Conservation (phyloP, 208 protist species). For the Leishmania braziliensis region DNA sequence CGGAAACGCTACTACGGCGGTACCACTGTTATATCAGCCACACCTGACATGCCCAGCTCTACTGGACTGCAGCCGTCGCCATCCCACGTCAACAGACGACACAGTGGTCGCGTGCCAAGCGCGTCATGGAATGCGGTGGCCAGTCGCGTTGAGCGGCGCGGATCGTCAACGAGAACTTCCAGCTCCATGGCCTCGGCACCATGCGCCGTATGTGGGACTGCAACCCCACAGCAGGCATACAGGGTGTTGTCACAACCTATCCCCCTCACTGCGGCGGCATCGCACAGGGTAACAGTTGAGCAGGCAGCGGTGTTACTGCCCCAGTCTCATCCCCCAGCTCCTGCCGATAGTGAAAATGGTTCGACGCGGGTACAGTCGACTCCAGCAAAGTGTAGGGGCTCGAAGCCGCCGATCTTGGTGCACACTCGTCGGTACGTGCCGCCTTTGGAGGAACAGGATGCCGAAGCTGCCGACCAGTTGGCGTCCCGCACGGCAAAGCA, state of each 20-base stretch:
- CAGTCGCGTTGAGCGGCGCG: slow-evolving; percentile 3
- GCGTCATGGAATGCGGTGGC: slow-evolving; percentile 24
- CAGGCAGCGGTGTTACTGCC: slow-evolving; percentile 1
- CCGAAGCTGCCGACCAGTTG: neutral
- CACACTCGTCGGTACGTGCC: slow-evolving; percentile 39
- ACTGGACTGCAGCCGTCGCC: neutral
- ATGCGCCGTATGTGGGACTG: neutral
- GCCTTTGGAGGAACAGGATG: slow-evolving; percentile 10
- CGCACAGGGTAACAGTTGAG: neutral
- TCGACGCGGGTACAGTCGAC: slow-evolving; percentile 19
- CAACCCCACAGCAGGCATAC: slow-evolving; percentile 1
- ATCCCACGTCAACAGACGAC: neutral
- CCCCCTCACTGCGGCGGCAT: neutral
- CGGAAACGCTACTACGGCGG: slow-evolving; percentile 25
- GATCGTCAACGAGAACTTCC: slow-evolving; percentile 4
- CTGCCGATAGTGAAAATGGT: neutral
- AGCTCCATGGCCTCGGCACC: neutral
- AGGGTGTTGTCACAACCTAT: neutral
- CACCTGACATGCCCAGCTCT: neutral
- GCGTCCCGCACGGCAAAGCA: neutral
- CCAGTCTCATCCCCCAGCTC: neutral
- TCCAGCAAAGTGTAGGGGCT: slow-evolving; percentile 22
- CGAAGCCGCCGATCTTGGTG: slow-evolving; percentile 29
- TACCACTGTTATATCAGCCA: slow-evolving; percentile 19
- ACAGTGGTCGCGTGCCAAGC: slow-evolving; percentile 18